These are phyloP conservation scores for Setaria italica DNA, from an alignment of 202 grass and related monocot genomes.

Conservation along the genomic window DNA sequence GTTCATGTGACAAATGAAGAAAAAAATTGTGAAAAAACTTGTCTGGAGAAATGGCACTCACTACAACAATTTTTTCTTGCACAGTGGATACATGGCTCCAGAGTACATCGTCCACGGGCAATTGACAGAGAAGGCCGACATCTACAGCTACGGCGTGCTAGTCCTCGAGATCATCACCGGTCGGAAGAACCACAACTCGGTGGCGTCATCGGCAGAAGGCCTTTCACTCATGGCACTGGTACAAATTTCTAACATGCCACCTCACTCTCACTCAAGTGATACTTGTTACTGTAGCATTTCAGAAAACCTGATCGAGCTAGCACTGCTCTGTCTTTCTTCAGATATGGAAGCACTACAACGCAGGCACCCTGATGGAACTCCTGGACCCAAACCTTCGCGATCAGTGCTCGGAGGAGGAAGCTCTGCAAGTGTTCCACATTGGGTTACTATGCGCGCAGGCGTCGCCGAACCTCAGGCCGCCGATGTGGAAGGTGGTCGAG, in stretches of 20 bases:
- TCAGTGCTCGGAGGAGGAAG: conserved; percentile 55
- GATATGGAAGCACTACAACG: conserved; percentile 73
- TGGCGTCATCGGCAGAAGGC: conserved; percentile 60
- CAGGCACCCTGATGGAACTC: conserved; percentile 61
- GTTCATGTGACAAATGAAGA: neutral
- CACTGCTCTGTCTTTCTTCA: conserved; percentile 8
- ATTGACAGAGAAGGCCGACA: conserved; percentile 85
- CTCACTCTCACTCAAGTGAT: too few relatives aligned
- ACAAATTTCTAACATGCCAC: neutral
- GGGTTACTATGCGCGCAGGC: conserved; percentile 74
- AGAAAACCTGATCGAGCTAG: neutral
- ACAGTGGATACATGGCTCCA: conserved; percentile 93
- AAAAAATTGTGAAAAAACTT: neutral
- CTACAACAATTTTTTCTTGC: neutral
- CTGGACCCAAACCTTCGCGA: conserved; percentile 62
- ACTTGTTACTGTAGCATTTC: conserved; percentile 36
- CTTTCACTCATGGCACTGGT: conserved; percentile 74
- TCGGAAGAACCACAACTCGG: conserved; percentile 65
- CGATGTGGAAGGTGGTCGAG: conserved; percentile 85
- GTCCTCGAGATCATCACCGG: conserved; percentile 83
- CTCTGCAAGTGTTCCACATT: conserved; percentile 64
- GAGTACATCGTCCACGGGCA: conserved; percentile 96
- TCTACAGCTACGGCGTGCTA: conserved; percentile 89
- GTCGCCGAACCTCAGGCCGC: conserved; percentile 63
- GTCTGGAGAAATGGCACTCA: conserved; percentile 7